phyloP scores from a whole-genome alignment of 352 stramenopile genomes.

The Phytophthora cactorum region DNA sequence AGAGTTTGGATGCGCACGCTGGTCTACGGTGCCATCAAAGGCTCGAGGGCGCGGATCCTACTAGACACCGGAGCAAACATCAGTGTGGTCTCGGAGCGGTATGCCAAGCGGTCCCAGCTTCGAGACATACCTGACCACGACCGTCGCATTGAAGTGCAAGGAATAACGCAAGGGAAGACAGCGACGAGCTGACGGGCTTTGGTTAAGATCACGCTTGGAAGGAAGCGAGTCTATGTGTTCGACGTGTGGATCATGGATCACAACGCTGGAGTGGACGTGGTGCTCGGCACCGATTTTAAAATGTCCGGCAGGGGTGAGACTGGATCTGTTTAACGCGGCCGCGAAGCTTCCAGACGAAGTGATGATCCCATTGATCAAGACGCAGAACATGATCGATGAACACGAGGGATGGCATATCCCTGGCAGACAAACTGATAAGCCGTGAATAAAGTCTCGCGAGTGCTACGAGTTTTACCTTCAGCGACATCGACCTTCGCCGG shows the following conservation, averaged over 20 bases:
- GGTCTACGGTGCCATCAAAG: not conserved
- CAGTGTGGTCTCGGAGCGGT: not conserved
- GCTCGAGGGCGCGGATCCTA: not conserved
- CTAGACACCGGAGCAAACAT: not conserved
- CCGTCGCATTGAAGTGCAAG: constrained; percentile 12
- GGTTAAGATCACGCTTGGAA: constrained; percentile 8
- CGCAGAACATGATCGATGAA: not conserved
- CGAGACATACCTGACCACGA: not conserved
- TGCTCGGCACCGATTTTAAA: constrained; percentile 10
- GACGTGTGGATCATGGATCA: constrained; percentile 15
- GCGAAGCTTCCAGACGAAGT: constrained; percentile 6
- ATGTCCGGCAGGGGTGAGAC: constrained; percentile 5
- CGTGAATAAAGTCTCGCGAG: no score
- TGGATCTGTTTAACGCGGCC: constrained; percentile 5
- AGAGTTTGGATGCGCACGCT: not conserved
- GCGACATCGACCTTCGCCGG: no score
- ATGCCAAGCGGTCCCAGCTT: not conserved
- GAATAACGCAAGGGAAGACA: constrained; percentile 4
- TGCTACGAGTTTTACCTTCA: not conserved
- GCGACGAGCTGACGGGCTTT: not conserved
- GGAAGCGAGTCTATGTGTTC: constrained; percentile 4
- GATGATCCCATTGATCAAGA: constrained; percentile 10
- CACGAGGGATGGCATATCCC: not conserved
- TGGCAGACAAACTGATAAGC: no score
- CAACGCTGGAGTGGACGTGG: not conserved